Base-by-base conservation (phyloP, 1,139 yeast species). In the Yamadazyma jaroonii region DNA sequence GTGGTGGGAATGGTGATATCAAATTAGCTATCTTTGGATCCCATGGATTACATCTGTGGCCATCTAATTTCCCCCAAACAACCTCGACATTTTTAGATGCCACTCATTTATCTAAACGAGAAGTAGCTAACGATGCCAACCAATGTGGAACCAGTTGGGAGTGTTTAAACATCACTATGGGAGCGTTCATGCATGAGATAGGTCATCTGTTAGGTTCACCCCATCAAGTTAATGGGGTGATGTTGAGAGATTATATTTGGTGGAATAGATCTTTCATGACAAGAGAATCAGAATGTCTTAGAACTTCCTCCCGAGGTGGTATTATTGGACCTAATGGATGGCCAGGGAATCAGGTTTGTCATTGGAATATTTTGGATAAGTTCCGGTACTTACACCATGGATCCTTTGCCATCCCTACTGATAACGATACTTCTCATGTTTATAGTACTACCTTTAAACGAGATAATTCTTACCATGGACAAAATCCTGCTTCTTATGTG, bases 131-230 rank as follows among this genome's bases (percentile, higher is more conserved):
- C 56, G 98, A 92, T 57, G 72, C 84, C 45, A 77, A 79, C 50
- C 84, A 88, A 55, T 84, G 95, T 57, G 87, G 95, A 1, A 77
- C 95, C 1, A 75, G 84, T 39, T 92, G 96, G 96, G 97, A 89
- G 59, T 86, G 95, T 52, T 62, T 85, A 31, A 84, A 85, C 44
- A 75, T 92, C 30, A 88, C 97, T 2, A 59, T 87, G 56, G 97
- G 98, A 30, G 97, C 97, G 0, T 89, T 88, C 51, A 74, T 90
- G 84, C 98, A 92, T 57, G 97, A 92, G 57, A 83, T 89, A 38
- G 97, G 98, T 2, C 97, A 92, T 57, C 65, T 78, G 22, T 66
- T 90, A 29, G 96, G 97, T 0, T 84, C 94, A 48, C 97, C 97
- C 1, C 97, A 92, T 59, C 95, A 89, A 60, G 85, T 81, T 3